Evolutionary conservation across 1,139 yeast genomes (phyloP), one percentile per base, ranked within the genome.

Genomic region (Debaryomyces nepalensis): DNA sequence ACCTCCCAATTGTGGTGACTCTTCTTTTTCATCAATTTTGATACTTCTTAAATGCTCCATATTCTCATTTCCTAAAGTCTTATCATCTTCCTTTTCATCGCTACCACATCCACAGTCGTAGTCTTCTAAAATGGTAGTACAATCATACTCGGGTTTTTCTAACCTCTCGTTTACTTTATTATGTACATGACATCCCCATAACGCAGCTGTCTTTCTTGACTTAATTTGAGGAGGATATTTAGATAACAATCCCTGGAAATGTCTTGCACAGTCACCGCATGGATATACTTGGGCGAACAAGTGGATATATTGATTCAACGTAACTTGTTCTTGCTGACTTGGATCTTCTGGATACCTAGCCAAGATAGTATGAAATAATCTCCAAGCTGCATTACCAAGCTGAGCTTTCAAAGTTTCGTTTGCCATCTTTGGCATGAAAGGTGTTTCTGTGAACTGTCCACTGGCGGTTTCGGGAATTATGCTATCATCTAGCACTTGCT

Each of bases 141-240:
- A 93, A 61, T 93, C 97, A 61, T 89, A 93, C 14, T 73, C 71
- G 0, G 77, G 80, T 54, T 93, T 90, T 4, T 72, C 71, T 40
- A 93, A 74, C 39, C 86, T 69, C 46, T 79, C 81, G 61, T 93
- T 93, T 26, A 91, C 97, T 53, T 70, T 67, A 51, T 95, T 93
- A 66, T 93, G 99, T n/a, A 93, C 75, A 56, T 84, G 84, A 62
- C 99, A 93, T 1, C 99, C 99, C 99, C 99, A 93, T 50, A 87
- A 69, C 0, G 97, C 90, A 0, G 99, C 98, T 2, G 82, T 79
- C 49, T 84, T 82, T 44, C 97, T 75, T 15, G 85, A 77, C 6
- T 81, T 73, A 2, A 87, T 77, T 58, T 95, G 99, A 2, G 97
- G 97, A 1, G 99, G 99, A 55, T 73, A 81, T 53, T 84, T 74